phyloP scores from a whole-genome alignment of 2,329 filamentous ascomycete species.

The Sordariomycetes sp. region DNA sequence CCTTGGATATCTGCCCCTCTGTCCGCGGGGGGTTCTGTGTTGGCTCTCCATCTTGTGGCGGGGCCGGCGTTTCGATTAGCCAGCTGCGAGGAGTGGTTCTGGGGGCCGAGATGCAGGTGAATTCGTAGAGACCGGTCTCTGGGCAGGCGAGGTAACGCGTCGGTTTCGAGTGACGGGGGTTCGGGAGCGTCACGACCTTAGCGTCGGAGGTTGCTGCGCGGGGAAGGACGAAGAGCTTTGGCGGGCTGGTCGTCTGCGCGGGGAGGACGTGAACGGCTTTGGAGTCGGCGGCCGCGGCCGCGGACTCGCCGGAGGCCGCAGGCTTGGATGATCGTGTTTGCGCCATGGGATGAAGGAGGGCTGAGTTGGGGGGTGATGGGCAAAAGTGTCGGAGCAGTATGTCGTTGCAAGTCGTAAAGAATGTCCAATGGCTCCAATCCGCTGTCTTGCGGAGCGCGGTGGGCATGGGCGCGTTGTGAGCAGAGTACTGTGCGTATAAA shows the following conservation, averaged over 20 bases:
- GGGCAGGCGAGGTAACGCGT: conserved; percentile 51
- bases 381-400: too few species aligned
- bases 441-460: too few species aligned
- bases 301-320: conserved; percentile 11
- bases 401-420: too few species aligned
- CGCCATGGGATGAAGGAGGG: conserved; percentile 23
- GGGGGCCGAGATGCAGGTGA: conserved; percentile 41
- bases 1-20: conserved; percentile 39
- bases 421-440: too few species aligned
- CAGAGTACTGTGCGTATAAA: too few species aligned
- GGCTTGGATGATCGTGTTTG: conserved; percentile 32
- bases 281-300: conserved; percentile 14
- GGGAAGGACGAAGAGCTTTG: conserved; percentile 48
- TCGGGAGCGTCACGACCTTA: conserved; percentile 44
- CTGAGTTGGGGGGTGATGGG: neutral
- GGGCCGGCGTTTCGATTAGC: conserved; percentile 32
- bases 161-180: conserved; percentile 41
- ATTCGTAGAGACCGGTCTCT: conserved; percentile 49
- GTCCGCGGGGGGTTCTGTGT: conserved; percentile 7
- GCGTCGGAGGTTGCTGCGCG: conserved; percentile 36
- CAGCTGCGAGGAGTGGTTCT: conserved; percentile 45
- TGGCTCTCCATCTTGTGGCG: neutral
- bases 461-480: too few species aligned
- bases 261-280: conserved; percentile 27
- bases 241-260: conserved; percentile 25